Percentiles rank a stretch among this genome's conserved stretches.
phyloP scores from a whole-genome alignment of 2,329 filamentous ascomycete species.

The Pseudocercospora crystallina region DNA sequence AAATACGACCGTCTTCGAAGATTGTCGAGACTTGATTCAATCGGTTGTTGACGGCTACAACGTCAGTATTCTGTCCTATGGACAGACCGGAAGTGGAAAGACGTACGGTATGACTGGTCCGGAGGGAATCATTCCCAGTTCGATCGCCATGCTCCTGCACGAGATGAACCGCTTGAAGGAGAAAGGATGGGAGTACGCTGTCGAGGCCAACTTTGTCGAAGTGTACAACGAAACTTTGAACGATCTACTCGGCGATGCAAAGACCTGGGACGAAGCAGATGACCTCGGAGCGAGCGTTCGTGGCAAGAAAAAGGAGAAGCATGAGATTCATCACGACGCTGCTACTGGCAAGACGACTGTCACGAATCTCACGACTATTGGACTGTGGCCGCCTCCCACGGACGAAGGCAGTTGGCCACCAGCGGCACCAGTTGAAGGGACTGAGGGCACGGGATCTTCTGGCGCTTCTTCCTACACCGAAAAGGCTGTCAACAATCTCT shows the following conservation, averaged over 20 bases:
- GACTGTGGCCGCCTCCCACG: constrained; percentile 75
- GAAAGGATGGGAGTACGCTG: constrained; percentile 91
- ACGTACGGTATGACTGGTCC: constrained; percentile 90
- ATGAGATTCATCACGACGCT: constrained; percentile 86
- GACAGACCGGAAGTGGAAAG: constrained; percentile 95
- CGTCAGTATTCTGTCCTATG: constrained; percentile 98
- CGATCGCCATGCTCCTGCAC: constrained; percentile 89
- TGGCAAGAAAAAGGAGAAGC: constrained; percentile 66
- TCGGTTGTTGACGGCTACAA: constrained; percentile 97
- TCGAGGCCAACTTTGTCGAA: constrained; percentile 94
- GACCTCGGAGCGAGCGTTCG: constrained; percentile 27
- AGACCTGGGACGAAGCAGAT: constrained; percentile 57
- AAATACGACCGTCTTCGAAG: constrained; percentile 87
- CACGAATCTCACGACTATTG: constrained; percentile 73
- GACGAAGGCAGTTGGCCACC: constrained; percentile 48
- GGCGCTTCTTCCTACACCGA: constrained; percentile 29
- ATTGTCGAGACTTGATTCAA: constrained; percentile 95
- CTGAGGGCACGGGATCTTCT: neutral
- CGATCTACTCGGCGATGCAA: constrained; percentile 74
- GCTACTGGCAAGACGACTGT: constrained; percentile 78
- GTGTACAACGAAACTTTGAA: constrained; percentile 98
- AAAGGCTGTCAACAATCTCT: constrained; percentile 35
- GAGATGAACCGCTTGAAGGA: constrained; percentile 79
- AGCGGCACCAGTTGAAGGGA: constrained; percentile 16
- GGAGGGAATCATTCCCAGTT: constrained; percentile 93